Base-by-base conservation (phyloP, 768 basidiomycete genomes). In the Leccinum ochraceum region DNA sequence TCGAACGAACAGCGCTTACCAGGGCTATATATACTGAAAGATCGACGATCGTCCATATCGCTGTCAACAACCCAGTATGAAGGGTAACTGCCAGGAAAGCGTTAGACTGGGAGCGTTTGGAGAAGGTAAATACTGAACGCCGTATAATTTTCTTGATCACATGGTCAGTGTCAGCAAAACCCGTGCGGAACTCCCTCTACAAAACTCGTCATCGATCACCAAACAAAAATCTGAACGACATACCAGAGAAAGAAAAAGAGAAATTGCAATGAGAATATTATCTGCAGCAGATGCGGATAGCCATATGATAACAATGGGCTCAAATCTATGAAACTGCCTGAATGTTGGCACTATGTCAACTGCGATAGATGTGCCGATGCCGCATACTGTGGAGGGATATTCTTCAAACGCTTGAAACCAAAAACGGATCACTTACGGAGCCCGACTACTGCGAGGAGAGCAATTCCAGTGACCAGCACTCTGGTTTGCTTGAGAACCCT, bases 261-360 rank as follows among this genome's bases (percentile, higher is more conserved):
- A 62, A 0, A 67, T 57, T 1, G 84, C 79, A 53, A 86, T 85
- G 10, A 82, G 62, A 8, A 80, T 63, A 65, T 85, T 85, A 11
- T 78, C 77, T 11, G 76, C 69, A 6, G 78, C 79, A 13, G 81
- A 76, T 0, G 78, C 67, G 17, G 76, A 64, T 32, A 85, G 77
- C 83, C 84, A 85, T 9, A 72, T 39, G 36, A 74, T 72, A 49
- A 70, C 72, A 46, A 75, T 57, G 13, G 64, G 59, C 55, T 75
- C 63, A 30, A 77, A 77, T 48, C 58, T 69, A 28, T 70, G 64
- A 54, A 78, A 68, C 37, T 74, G 53, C 1, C 60, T 57, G 54
- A 73, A 77, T 8, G 61, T 61, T 1, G 69, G 67, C 6, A 74
- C 66, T 20, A 71, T 62, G 16, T 63, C 67, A 48, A 73, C 63